Evolutionary conservation across 2,329 filamentous ascomycete species (phyloP).

Genomic region (Neofusicoccum sp.): DNA sequence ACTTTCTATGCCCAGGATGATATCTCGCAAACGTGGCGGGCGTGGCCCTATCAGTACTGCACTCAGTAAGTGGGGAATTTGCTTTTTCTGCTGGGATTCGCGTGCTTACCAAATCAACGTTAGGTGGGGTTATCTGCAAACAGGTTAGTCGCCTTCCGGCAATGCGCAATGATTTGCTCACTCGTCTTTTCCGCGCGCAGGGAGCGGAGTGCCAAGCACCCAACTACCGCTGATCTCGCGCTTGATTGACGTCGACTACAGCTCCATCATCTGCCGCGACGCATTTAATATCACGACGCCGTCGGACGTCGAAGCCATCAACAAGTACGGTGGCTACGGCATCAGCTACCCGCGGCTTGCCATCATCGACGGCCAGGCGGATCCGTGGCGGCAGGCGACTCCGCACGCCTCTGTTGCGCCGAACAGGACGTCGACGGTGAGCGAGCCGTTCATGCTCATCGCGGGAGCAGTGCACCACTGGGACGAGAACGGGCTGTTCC

Average conservation of each 20-base stretch:
- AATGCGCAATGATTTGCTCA: not conserved
- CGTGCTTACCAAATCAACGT: conserved; percentile 33
- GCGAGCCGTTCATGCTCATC: conserved; percentile 75
- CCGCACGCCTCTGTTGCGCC: conserved; percentile 67
- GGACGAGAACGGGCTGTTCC: conserved; percentile 71
- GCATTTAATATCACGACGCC: conserved; percentile 70
- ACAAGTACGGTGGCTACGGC: conserved; percentile 74
- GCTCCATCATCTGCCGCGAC: conserved; percentile 63
- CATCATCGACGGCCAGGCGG: conserved; percentile 74
- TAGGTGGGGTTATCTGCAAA: conserved; percentile 77
- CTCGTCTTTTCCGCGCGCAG: conserved; percentile 34
- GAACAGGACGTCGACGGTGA: conserved; percentile 60
- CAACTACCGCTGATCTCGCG: conserved; percentile 73
- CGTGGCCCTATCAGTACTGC: conserved; percentile 63
- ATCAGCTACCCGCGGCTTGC: conserved; percentile 77
- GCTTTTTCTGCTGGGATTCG: conserved; percentile 22
- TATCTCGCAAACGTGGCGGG: conserved; percentile 48
- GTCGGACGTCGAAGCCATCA: conserved; percentile 67
- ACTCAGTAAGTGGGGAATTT: conserved; percentile 34
- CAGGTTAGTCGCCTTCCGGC: conserved; percentile 33
- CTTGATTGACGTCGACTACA: conserved; percentile 65
- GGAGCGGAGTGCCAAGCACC: conserved; percentile 65
- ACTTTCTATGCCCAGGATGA: conserved; percentile 50
- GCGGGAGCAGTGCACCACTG: conserved; percentile 76
- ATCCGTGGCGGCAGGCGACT: conserved; percentile 78